Evolutionary conservation across 1,284 basidiomycete species (phyloP).

Genomic region (Boletus mariae): DNA sequence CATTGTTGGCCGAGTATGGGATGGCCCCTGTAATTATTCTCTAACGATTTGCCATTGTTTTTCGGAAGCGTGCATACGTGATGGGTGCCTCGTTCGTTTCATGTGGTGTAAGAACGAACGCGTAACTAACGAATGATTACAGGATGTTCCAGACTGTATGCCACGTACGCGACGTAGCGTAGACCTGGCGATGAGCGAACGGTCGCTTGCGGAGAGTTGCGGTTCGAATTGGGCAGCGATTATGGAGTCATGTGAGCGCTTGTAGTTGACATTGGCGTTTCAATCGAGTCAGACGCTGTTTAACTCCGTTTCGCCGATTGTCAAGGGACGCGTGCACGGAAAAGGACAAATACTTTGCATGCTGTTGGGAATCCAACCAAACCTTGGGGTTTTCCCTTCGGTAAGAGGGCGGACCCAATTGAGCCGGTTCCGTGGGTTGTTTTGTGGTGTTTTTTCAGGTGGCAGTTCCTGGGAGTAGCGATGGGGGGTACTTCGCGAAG

Average conservation of each 20-base stretch:
- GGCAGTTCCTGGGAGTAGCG: slow-evolving; percentile 16
- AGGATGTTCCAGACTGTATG: slow-evolving; percentile 26
- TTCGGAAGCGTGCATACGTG: slow-evolving; percentile 11
- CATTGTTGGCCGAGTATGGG: slow-evolving; percentile 27
- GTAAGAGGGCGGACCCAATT: slow-evolving; percentile 10
- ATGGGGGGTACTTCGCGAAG: background rate
- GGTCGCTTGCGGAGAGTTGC: slow-evolving; percentile 45
- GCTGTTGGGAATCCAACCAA: background rate
- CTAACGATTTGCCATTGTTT: slow-evolving; percentile 15
- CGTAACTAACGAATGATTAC: background rate
- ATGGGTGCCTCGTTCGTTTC: slow-evolving; percentile 8
- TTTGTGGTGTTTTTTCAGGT: slow-evolving; percentile 10
- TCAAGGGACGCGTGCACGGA: slow-evolving; percentile 19
- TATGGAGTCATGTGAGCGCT: too few relatives aligned
- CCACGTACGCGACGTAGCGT: slow-evolving; percentile 38
- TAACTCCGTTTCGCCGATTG: slow-evolving; percentile 24
- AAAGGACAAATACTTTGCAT: slow-evolving; percentile 18
- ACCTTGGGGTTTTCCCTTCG: slow-evolving; percentile 6
- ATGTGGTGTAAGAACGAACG: background rate
- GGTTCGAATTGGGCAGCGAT: slow-evolving; percentile 33
- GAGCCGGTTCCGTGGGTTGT: slow-evolving; percentile 29
- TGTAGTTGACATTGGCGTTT: background rate
- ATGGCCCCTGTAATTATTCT: slow-evolving; percentile 14
- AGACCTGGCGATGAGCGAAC: slow-evolving; percentile 39
- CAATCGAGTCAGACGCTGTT: slow-evolving; percentile 1